Percentiles rank a stretch among this genome's conserved stretches.
Conservation (phyloP, 192 early-diverging fungal genomes). For the Backusella sp. region DNA sequence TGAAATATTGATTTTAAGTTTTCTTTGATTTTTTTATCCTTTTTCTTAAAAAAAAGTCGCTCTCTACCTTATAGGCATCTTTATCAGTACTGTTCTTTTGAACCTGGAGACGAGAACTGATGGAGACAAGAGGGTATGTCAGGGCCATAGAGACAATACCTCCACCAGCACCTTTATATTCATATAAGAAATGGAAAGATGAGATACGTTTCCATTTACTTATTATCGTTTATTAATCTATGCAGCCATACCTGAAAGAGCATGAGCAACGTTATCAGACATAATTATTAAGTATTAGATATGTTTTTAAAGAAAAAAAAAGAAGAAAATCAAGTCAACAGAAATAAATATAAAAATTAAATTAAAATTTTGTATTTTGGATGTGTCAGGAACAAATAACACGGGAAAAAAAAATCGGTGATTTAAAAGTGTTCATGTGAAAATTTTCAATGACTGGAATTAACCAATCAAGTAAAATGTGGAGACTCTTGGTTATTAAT, state of each 20-base stretch:
- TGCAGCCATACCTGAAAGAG: conserved; percentile 57
- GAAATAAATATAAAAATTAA: conserved; percentile 19
- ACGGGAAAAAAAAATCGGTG: conserved; percentile 2
- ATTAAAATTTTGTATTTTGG: not conserved
- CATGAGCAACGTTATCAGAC: conserved; percentile 84
- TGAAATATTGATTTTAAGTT: not conserved
- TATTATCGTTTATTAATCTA: not conserved
- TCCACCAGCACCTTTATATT: conserved; percentile 69
- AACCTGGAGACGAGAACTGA: conserved; percentile 80
- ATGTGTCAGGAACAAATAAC: conserved; percentile 16
- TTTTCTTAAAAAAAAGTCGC: not conserved
- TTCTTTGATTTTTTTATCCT: not conserved
- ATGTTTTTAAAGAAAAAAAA: conserved; percentile 14
- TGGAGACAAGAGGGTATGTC: conserved; percentile 87
- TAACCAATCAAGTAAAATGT: conserved; percentile 12
- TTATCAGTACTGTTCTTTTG: conserved; percentile 60
- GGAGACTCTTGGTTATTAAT: not conserved
- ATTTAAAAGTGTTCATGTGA: conserved; percentile 14
- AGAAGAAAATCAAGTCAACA: conserved; percentile 19
- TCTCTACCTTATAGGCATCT: conserved; percentile 59
- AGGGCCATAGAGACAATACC: conserved; percentile 90
- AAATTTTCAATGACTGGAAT: not conserved
- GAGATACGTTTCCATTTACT: not conserved
- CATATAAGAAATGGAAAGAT: conserved; percentile 5
- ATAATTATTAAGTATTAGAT: conserved; percentile 37